These are phyloP conservation scores for Aspergillus glaucus DNA, from an alignment of 2,329 filamentous ascomycete species.

Conservation along the genomic window DNA sequence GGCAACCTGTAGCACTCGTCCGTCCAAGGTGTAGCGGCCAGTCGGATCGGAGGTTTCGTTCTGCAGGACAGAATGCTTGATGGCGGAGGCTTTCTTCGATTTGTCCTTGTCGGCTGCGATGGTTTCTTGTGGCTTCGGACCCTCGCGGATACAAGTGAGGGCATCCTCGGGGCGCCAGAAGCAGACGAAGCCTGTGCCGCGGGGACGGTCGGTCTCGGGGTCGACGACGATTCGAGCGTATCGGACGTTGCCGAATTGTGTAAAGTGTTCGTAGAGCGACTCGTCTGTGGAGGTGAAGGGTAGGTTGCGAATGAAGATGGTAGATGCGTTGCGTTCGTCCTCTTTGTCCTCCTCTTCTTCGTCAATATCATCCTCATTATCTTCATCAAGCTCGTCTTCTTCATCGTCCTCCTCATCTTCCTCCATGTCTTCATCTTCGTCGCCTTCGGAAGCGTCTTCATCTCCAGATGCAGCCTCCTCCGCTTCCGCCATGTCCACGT, in stretches of 20 bases:
- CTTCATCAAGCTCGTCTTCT: slow-evolving; percentile 38
- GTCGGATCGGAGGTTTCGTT: slow-evolving; percentile 74
- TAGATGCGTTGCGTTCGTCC: slow-evolving; percentile 58
- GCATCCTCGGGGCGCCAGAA: slow-evolving; percentile 75
- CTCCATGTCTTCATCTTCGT: slow-evolving; percentile 16
- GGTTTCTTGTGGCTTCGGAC: slow-evolving; percentile 52
- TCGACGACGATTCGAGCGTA: slow-evolving; percentile 93
- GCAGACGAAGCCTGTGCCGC: slow-evolving; percentile 91
- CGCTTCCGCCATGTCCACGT: slow-evolving; percentile 53
- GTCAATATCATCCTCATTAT: slow-evolving; percentile 36
- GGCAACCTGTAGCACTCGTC: slow-evolving; percentile 76
- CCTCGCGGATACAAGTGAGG: slow-evolving; percentile 65
- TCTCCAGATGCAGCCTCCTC: slow-evolving; percentile 31
- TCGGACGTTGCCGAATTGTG: slow-evolving; percentile 76
- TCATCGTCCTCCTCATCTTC: slow-evolving; percentile 38
- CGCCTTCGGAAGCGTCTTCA: slow-evolving; percentile 33
- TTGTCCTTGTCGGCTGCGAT: slow-evolving; percentile 38
- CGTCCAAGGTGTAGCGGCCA: slow-evolving; percentile 84
- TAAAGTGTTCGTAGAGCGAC: slow-evolving; percentile 75
- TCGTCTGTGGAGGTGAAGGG: slow-evolving; percentile 85
- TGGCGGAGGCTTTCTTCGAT: slow-evolving; percentile 37
- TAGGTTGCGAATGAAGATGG: slow-evolving; percentile 87
- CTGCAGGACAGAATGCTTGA: slow-evolving; percentile 78
- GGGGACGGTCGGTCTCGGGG: slow-evolving; percentile 73
- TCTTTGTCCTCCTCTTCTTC: slow-evolving; percentile 43